Percentiles rank a stretch among this genome's conserved stretches.
phyloP scores from a whole-genome alignment of 2,329 filamentous ascomycete genomes.

The Claviceps cyperi region DNA sequence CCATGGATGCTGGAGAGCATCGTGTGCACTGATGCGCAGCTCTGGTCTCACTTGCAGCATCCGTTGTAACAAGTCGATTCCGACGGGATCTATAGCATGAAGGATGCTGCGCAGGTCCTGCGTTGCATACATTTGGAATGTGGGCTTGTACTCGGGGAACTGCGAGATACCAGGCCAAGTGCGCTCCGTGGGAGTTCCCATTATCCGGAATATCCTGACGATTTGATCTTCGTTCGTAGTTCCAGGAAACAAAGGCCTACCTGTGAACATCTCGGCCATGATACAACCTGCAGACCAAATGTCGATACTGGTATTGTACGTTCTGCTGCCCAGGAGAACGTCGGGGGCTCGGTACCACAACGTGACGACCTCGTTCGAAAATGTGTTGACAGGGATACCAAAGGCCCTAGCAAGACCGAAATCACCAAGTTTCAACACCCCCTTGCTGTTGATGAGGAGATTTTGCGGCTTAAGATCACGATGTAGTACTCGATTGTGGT shows the following conservation, averaged over 20 bases:
- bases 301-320: slow-evolving; percentile 99
- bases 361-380: slow-evolving; percentile 95
- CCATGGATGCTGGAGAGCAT: slow-evolving; percentile 84
- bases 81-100: slow-evolving; percentile 75
- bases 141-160: slow-evolving; percentile 95
- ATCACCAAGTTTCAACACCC: slow-evolving; percentile 81
- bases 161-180: slow-evolving; percentile 92
- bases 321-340: slow-evolving; percentile 81
- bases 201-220: slow-evolving; percentile 91
- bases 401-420: slow-evolving; percentile 91
- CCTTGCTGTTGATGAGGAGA: slow-evolving; percentile 84
- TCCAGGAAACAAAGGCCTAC: slow-evolving; percentile 85
- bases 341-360: slow-evolving; percentile 96
- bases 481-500: slow-evolving; percentile 91
- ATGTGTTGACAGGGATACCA: slow-evolving; percentile 94
- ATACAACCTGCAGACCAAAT: slow-evolving; percentile 99
- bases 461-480: slow-evolving; percentile 95
- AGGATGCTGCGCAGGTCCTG: slow-evolving; percentile 79
- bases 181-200: slow-evolving; percentile 92
- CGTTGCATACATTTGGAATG: slow-evolving; percentile 86
- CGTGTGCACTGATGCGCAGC: slow-evolving; percentile 73
- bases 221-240: slow-evolving; percentile 98
- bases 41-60: slow-evolving; percentile 93
- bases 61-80: slow-evolving; percentile 72
- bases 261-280: slow-evolving; percentile 99